Evolutionary conservation across 2,329 filamentous ascomycete species (phyloP).

Genomic region (Calonectria pauciramosa): DNA sequence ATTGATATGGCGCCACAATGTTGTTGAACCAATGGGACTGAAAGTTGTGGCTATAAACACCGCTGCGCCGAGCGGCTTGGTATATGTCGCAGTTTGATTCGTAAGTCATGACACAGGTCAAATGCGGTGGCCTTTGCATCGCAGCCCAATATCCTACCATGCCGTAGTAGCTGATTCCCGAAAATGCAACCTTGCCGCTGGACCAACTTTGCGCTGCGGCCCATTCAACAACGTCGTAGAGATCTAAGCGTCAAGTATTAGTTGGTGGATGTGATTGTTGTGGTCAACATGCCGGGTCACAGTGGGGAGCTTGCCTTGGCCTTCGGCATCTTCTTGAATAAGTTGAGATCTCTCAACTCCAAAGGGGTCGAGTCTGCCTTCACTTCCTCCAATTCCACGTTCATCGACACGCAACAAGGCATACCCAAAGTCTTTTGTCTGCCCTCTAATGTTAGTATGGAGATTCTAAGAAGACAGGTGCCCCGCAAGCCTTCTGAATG

Average conservation of each 20-base stretch:
- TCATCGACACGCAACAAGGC: constrained; percentile 16
- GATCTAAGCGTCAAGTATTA: neutral
- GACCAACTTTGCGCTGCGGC: constrained; percentile 14
- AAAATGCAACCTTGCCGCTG: constrained; percentile 8
- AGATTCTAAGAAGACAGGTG: no score
- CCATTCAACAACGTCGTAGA: constrained; percentile 21
- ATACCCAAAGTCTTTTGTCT: constrained; percentile 23
- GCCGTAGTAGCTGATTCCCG: constrained; percentile 23
- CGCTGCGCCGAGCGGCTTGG: constrained; percentile 4
- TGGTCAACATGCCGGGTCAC: no score
- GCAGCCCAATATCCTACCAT: constrained; percentile 20
- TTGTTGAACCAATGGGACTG: constrained; percentile 20
- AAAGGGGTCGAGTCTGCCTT: constrained; percentile 20
- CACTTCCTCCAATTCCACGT: constrained; percentile 20
- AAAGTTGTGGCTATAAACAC: constrained; percentile 17
- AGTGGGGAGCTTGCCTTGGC: neutral
- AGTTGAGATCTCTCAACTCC: constrained; percentile 4
- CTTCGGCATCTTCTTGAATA: constrained; percentile 15
- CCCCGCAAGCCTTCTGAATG: neutral
- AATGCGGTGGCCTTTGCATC: constrained; percentile 14
- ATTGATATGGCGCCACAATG: constrained; percentile 8
- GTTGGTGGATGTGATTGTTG: neutral
- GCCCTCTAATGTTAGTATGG: neutral
- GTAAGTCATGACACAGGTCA: constrained; percentile 16
- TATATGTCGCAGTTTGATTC: constrained; percentile 12